Percentiles rank a stretch among this genome's conserved stretches.
Evolutionary conservation across 2,329 filamentous ascomycete genomes (phyloP).

Genomic region (Magnaporthales sp.): DNA sequence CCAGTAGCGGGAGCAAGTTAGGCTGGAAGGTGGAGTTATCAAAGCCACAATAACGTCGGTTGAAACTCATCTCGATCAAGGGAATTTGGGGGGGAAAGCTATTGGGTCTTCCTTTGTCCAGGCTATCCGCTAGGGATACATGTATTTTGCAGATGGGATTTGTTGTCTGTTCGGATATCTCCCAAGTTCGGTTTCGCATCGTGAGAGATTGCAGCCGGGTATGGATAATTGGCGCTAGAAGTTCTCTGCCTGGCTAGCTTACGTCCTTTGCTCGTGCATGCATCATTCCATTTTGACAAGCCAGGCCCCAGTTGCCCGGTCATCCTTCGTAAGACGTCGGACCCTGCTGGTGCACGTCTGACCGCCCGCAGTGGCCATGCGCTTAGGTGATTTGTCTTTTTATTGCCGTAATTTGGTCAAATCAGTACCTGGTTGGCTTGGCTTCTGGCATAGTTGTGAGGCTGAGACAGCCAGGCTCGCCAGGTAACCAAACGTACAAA

Average conservation of each 20-base stretch:
- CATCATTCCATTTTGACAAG: background rate
- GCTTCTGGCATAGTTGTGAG: background rate
- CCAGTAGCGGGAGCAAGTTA: background rate
- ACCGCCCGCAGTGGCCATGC: background rate
- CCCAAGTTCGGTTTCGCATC: background rate
- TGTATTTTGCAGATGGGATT: background rate
- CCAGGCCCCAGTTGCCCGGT: background rate
- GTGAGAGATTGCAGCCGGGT: background rate
- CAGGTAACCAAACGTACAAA: background rate
- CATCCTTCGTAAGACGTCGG: background rate
- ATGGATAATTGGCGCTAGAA: background rate
- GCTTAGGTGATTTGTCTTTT: background rate
- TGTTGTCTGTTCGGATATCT: background rate
- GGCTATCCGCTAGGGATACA: background rate
- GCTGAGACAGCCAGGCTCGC: background rate
- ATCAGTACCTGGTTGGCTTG: background rate
- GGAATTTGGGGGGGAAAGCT: too few species aligned
- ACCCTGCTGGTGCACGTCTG: background rate
- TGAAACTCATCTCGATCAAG: background rate
- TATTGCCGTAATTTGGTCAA: background rate
- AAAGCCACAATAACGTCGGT: background rate
- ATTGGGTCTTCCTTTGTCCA: background rate
- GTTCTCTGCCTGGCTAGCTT: background rate
- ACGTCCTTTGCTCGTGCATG: background rate
- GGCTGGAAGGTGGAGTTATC: background rate